These are phyloP conservation scores for Leccinum solheimii DNA, from an alignment of 1,284 basidiomycete species.

Conservation along the genomic window DNA sequence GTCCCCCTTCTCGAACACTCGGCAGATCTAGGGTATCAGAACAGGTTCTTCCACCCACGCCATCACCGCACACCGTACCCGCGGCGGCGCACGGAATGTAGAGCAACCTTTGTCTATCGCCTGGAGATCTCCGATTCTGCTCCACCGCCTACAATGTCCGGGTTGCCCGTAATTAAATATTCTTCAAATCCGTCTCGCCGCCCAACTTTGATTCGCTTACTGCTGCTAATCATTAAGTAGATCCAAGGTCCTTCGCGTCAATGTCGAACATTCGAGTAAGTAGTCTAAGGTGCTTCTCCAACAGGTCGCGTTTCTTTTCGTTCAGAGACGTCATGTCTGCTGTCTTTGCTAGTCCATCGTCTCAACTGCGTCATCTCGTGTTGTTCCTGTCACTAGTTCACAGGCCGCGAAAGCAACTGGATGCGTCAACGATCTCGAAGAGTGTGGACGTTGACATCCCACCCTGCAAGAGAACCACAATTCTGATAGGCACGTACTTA, in stretches of 20 bases:
- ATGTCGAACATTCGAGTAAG: not conserved
- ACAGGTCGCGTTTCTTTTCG: not conserved
- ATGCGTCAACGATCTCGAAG: not conserved
- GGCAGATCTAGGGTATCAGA: not conserved
- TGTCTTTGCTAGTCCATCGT: not conserved
- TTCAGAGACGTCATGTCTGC: not conserved
- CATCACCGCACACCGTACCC: conserved; percentile 1
- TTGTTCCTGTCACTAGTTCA: not conserved
- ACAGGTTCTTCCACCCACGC: conserved; percentile 1
- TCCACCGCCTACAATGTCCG: not conserved
- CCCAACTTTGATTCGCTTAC: too few species aligned
- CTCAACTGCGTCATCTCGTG: not conserved
- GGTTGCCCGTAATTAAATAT: not conserved
- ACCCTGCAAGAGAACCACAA: not conserved
- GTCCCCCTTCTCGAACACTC: not conserved
- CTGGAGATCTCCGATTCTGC: not conserved
- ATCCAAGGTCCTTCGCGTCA: not conserved
- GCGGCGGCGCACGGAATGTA: not conserved
- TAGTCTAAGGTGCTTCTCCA: not conserved
- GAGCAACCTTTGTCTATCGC: not conserved
- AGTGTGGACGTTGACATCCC: not conserved
- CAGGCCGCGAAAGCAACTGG: not conserved
- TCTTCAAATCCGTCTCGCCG: not conserved
- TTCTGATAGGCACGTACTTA: not conserved
- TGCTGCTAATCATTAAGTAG: conserved; percentile 3